Percentiles rank a stretch among this genome's conserved stretches.
phyloP scores from a whole-genome alignment of 768 basidiomycete species.

The Mycena olivaceomarginata region DNA sequence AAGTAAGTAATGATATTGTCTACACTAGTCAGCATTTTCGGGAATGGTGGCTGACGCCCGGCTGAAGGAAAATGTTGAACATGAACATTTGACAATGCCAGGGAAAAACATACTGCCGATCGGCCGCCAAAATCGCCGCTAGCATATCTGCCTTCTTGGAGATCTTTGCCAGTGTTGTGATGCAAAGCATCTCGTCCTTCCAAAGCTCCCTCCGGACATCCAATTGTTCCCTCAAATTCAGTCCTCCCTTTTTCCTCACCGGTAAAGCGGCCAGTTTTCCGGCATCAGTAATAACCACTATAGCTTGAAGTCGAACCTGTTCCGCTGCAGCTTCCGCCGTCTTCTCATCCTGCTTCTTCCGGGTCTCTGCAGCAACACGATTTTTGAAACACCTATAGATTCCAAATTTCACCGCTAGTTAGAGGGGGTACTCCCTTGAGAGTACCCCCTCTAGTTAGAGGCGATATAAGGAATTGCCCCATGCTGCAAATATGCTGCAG shows the following conservation, averaged over 20 bases:
- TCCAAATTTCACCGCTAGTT: too few relatives aligned
- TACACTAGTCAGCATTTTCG: too few relatives aligned
- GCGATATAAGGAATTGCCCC: too few relatives aligned
- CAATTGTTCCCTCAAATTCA: not conserved
- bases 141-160: slow-evolving; percentile 3
- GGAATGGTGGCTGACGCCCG: too few relatives aligned
- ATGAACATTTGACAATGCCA: not conserved
- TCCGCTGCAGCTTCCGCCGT: not conserved
- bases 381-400: too few relatives aligned
- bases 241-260: not conserved
- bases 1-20: too few relatives aligned
- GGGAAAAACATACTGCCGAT: not conserved
- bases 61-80: too few relatives aligned
- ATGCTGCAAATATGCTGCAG: too few relatives aligned
- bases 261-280: not conserved
- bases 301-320: not conserved
- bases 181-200: not conserved
- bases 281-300: not conserved
- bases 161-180: not conserved
- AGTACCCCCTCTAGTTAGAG: too few relatives aligned
- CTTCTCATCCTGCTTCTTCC: not conserved
- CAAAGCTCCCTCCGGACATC: too few relatives aligned
- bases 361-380: not conserved
- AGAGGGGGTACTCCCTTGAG: too few relatives aligned
- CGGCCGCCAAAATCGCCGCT: not conserved